Evolutionary conservation across 805 yeast genomes (phyloP).

Genomic region (Isabelozyma gotoi): DNA sequence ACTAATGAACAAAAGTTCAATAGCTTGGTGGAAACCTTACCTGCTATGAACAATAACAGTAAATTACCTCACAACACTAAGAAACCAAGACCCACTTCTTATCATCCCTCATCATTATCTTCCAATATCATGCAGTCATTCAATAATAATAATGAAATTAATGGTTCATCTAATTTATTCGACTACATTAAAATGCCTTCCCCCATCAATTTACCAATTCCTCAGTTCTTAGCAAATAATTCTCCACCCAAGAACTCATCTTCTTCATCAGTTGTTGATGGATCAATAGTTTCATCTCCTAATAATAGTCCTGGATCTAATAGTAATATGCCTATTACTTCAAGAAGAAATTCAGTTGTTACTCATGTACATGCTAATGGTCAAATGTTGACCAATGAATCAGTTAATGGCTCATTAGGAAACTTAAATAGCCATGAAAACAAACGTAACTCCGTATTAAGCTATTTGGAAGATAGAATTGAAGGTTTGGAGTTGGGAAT

Average conservation of each 20-base stretch:
- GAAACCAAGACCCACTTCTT: constrained; percentile 82
- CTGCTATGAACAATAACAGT: constrained; percentile 14
- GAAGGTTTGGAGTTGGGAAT: constrained; percentile 34
- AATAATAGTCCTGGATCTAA: constrained; percentile 9
- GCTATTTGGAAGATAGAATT: constrained; percentile 45
- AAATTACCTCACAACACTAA: constrained; percentile 46
- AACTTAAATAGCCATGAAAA: constrained; percentile 20
- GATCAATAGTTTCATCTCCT: constrained; percentile 5
- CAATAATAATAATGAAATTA: constrained; percentile 10
- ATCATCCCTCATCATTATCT: constrained; percentile 63
- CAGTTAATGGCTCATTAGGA: neutral
- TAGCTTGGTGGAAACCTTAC: neutral
- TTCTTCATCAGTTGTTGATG: neutral
- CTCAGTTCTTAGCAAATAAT: constrained; percentile 35
- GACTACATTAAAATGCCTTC: constrained; percentile 37
- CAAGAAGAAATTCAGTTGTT: constrained; percentile 40
- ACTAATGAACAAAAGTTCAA: constrained; percentile 10
- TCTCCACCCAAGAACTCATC: constrained; percentile 35
- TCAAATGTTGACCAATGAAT: constrained; percentile 29
- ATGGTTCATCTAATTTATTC: constrained; percentile 17
- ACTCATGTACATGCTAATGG: constrained; percentile 46
- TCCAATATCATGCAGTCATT: constrained; percentile 21
- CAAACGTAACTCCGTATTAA: constrained; percentile 39
- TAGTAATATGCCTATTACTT: constrained; percentile 6
- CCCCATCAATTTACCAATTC: constrained; percentile 28